Evolutionary conservation across 331 rosid genomes (phyloP).

Genomic region (Arachis monticola): DNA sequence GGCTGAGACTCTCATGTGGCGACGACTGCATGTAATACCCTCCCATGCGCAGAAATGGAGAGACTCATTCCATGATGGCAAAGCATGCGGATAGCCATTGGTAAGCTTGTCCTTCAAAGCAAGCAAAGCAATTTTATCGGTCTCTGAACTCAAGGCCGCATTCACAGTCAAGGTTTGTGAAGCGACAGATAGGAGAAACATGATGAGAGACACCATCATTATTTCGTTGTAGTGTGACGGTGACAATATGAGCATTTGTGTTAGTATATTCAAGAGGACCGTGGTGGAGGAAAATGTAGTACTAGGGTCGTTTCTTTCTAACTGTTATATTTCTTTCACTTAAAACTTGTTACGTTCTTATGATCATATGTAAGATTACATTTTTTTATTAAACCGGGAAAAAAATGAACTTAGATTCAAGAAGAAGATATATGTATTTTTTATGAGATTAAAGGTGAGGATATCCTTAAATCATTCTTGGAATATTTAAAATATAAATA

Average conservation of each 20-base stretch:
- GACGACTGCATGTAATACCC: conserved; percentile 43
- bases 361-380: too few relatives aligned
- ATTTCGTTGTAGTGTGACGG: background rate
- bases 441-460: too few relatives aligned
- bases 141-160: background rate
- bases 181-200: background rate
- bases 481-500: too few relatives aligned
- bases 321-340: too few relatives aligned
- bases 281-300: too few relatives aligned
- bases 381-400: too few relatives aligned
- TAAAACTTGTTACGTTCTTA: too few relatives aligned
- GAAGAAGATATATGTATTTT: too few relatives aligned
- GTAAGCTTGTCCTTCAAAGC: conserved; percentile 30
- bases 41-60: conserved; percentile 47
- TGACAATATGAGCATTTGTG: background rate
- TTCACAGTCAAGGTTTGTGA: conserved; percentile 5
- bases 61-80: conserved; percentile 49
- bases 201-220: background rate
- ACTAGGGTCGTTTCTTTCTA: too few relatives aligned
- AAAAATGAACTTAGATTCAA: too few relatives aligned
- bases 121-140: conserved; percentile 25
- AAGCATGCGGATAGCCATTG: conserved; percentile 6
- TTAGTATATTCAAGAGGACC: too few relatives aligned
- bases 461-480: too few relatives aligned
- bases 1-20: conserved; percentile 44